Base-by-base conservation (phyloP, 176 grass and related monocot species). In the Juncus effusus region DNA sequence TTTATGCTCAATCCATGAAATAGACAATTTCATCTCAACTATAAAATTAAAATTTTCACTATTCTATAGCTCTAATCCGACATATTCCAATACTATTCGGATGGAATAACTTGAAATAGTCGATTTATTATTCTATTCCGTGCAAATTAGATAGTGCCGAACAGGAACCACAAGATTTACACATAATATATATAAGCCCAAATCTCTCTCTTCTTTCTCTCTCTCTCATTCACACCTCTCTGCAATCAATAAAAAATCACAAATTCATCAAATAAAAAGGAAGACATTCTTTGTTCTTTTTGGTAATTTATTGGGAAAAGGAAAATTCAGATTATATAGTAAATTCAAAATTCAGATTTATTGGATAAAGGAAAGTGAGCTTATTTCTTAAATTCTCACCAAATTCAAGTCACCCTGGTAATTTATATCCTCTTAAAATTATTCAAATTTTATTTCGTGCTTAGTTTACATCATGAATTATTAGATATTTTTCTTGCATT, bases 311-410 rank as follows among this genome's bases (percentile, higher is more conserved):
- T 72, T 72, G 54, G 68, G 4, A 10, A 59, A 35, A 12, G 15
- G 40, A 9, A 50, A 42, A 12, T 4, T 28, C 56, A 28, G 19
- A 28, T 28, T 28, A 28, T 28, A 28, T 28, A 28, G 19, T 28
- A 28, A 28, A 28, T 28, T 28, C 19, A 28, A 1, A 28, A 28
- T 28, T 28, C 5, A 67, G 47, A 38, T 8, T n/a, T 4, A 2
- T 37, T 56, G 5, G 47, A 7, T 6, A 28, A 38, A 36, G 2
- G 39, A 56, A 59, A 59, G n/a, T 42, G 10, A 56, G 57, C 57
- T 53, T 53, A 72, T 72, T 59, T 72, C 54, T 19, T 55, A 53
- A 13, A 72, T 58, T 35, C 54, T 72, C 36, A 14, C 68, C 68
- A 59, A 72, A 59, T n/a, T 59, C 68, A 59, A 40, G 39, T 38